Conservation (phyloP, 768 basidiomycete genomes). For the Collybiopsis confluens region DNA sequence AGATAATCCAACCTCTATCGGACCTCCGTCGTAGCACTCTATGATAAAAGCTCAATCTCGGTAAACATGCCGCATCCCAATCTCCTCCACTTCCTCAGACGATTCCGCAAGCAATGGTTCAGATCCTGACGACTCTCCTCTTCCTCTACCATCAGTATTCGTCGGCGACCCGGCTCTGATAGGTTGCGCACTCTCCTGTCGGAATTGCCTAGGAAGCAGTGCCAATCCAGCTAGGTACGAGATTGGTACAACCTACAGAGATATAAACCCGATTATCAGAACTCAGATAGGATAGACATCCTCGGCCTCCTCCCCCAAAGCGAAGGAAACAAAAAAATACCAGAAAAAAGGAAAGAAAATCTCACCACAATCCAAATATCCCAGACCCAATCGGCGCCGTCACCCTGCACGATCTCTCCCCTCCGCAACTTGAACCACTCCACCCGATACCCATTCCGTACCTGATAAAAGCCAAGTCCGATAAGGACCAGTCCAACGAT, state of each 20-base stretch:
- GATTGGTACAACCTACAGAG: conserved; percentile 37
- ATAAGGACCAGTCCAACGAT: conserved; percentile 48
- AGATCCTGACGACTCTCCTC: background rate
- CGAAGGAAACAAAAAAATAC: no score
- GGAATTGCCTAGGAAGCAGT: conserved; percentile 43
- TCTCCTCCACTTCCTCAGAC: background rate
- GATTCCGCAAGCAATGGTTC: background rate
- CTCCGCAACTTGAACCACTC: conserved; percentile 52
- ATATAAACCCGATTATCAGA: no score
- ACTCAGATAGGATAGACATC: no score
- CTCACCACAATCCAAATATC: conserved; percentile 47
- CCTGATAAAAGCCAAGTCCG: conserved; percentile 46
- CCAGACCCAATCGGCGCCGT: conserved; percentile 36
- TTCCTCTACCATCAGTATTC: no score
- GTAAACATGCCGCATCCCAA: conserved; percentile 1
- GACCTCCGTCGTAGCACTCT: no score
- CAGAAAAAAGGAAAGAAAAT: no score
- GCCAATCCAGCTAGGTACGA: conserved; percentile 37
- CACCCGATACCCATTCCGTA: conserved; percentile 36
- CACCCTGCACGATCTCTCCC: conserved; percentile 28
- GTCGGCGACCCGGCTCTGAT: no score
- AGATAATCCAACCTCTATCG: no score
- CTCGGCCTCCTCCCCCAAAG: no score
- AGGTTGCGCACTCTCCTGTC: conserved; percentile 36
- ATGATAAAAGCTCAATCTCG: no score